A percentile compares a stretch with the other conserved stretches of the same genome.
phyloP scores from a whole-genome alignment of 768 basidiomycete genomes.

The Boletus huronensis region DNA sequence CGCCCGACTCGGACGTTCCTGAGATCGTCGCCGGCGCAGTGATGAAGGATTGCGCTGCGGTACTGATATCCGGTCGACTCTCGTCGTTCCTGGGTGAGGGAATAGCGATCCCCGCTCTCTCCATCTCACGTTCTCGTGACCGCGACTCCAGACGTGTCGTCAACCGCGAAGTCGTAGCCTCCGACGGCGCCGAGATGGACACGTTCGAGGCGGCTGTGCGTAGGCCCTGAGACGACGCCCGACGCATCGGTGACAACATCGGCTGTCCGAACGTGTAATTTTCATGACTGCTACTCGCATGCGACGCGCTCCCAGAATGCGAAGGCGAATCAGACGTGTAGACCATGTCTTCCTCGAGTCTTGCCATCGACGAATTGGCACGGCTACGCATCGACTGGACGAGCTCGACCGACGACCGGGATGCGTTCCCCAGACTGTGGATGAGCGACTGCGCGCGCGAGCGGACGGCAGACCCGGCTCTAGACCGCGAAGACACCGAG shows the following conservation, averaged over 20 bases:
- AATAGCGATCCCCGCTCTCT: slow-evolving; percentile 27
- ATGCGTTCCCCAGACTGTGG: slow-evolving; percentile 59
- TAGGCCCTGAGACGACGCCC: slow-evolving; percentile 16
- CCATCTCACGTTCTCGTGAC: slow-evolving; percentile 12
- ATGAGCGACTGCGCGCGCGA: slow-evolving; percentile 65
- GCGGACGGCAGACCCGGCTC: slow-evolving; percentile 52
- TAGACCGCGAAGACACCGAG: slow-evolving; percentile 37
- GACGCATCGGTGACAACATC: slow-evolving; percentile 34
- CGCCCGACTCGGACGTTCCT: slow-evolving; percentile 52
- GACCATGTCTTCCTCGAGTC: slow-evolving; percentile 54
- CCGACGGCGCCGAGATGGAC: slow-evolving; percentile 27
- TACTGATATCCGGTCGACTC: slow-evolving; percentile 62
- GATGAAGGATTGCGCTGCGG: slow-evolving; percentile 65
- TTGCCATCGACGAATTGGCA: slow-evolving; percentile 65
- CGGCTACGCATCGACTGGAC: slow-evolving; percentile 50
- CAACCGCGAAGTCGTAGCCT: slow-evolving; percentile 22
- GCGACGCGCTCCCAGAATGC: slow-evolving; percentile 46
- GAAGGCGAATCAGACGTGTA: slow-evolving; percentile 36
- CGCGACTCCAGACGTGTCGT: slow-evolving; percentile 17
- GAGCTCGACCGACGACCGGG: slow-evolving; percentile 56
- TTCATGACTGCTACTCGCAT: slow-evolving; percentile 46
- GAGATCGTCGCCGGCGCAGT: slow-evolving; percentile 60
- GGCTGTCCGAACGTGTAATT: slow-evolving; percentile 75
- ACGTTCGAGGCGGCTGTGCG: slow-evolving; percentile 16
- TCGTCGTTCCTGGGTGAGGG: slow-evolving; percentile 24